Conservation (phyloP, 73 alveolate species). For the Symbiodinium pilosum region DNA sequence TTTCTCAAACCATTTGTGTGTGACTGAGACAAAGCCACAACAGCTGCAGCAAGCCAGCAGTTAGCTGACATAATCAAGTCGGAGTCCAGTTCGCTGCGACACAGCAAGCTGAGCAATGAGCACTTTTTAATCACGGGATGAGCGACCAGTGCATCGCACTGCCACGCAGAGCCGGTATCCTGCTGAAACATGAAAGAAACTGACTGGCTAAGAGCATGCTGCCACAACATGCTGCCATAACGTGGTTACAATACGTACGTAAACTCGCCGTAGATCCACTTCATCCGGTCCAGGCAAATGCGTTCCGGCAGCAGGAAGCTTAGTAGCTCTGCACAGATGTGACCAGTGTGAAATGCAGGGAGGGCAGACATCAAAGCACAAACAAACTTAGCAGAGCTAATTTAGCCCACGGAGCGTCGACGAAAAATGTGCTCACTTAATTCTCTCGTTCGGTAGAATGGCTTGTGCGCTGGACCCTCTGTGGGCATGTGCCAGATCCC, state of each 20-base stretch:
- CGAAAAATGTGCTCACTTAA: background rate
- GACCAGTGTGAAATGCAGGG: background rate
- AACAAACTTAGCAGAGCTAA: slow-evolving; percentile 6
- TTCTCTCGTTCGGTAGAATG: too few species aligned
- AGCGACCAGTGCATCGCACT: background rate
- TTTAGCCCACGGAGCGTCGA: background rate
- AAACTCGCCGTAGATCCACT: background rate
- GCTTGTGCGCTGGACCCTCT: background rate
- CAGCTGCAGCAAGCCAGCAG: too few species aligned
- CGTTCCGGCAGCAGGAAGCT: slow-evolving; percentile 12
- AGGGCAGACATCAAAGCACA: background rate
- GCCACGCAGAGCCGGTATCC: slow-evolving; percentile 10
- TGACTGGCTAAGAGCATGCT: too few species aligned
- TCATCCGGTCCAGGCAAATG: background rate
- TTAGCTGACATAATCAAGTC: too few species aligned
- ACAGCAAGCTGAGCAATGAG: too few species aligned
- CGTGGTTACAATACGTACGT: background rate
- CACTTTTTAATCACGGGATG: background rate
- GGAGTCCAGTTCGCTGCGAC: too few species aligned
- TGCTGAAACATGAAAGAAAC: too few species aligned
- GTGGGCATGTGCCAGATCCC: background rate
- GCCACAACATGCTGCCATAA: too few species aligned
- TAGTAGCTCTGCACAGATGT: background rate
- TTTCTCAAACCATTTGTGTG: too few species aligned
- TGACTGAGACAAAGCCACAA: too few species aligned